These are phyloP conservation scores for Porphyrellus cyaneotinctus DNA, from an alignment of 768 basidiomycete genomes.

Conservation along the genomic window DNA sequence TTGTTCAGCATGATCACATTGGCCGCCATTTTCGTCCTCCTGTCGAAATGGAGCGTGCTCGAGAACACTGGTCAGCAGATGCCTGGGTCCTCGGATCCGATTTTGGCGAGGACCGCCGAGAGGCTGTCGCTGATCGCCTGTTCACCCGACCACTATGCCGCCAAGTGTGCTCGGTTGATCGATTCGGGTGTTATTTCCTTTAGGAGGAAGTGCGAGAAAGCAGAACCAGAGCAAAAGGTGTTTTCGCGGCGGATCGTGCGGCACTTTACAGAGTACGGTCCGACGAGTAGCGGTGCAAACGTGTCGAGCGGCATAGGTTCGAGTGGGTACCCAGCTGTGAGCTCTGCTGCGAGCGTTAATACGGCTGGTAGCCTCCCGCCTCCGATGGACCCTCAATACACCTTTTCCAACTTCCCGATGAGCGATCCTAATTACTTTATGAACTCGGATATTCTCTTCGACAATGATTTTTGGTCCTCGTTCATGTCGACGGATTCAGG, in stretches of 20 bases:
- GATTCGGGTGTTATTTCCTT: slow-evolving; percentile 31
- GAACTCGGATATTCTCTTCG: slow-evolving; percentile 38
- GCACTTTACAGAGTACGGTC: slow-evolving; percentile 22
- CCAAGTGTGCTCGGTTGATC: slow-evolving; percentile 42
- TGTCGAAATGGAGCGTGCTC: slow-evolving; percentile 39
- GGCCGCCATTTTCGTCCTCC: slow-evolving; percentile 41
- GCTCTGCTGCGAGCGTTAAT: neutral
- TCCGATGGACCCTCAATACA: slow-evolving; percentile 17
- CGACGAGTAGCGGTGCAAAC: slow-evolving; percentile 17
- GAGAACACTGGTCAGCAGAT: slow-evolving; percentile 34
- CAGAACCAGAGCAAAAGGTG: slow-evolving; percentile 18
- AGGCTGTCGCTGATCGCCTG: slow-evolving; percentile 33
- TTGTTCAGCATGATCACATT: slow-evolving; percentile 41
- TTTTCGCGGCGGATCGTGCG: slow-evolving; percentile 16
- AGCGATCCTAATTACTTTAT: slow-evolving; percentile 31
- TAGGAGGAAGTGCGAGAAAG: slow-evolving; percentile 26
- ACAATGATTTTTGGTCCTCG: slow-evolving; percentile 41
- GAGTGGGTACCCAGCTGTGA: slow-evolving; percentile 9
- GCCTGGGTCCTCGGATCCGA: slow-evolving; percentile 36
- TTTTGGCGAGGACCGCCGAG: slow-evolving; percentile 35
- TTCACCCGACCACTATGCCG: slow-evolving; percentile 38
- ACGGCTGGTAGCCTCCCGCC: neutral
- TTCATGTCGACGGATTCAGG: slow-evolving; percentile 28
- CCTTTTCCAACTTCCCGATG: slow-evolving; percentile 22
- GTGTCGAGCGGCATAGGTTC: slow-evolving; percentile 16